Evolutionary conservation across 2,329 filamentous ascomycete genomes (phyloP), one percentile per base, ranked within the genome.

Genomic region (Ustulina deusta): DNA sequence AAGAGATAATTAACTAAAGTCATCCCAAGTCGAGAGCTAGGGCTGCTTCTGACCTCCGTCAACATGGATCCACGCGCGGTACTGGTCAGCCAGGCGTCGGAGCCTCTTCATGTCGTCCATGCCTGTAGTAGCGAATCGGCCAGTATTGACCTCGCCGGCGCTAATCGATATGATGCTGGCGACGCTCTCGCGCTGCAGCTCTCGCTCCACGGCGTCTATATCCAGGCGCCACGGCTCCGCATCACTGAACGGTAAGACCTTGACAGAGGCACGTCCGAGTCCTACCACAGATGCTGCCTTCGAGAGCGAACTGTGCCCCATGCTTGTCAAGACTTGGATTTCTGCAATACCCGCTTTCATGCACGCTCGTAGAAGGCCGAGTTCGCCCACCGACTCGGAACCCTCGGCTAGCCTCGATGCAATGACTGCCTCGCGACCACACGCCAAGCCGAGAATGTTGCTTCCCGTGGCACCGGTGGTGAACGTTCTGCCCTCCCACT

Each of bases 91-190:
- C 44, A 97, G 77, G 4, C 82, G 80, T 66, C 94, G 86, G 42
- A 97, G 79, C 63, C 83, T 82, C 62, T 79, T 77, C 83, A 90
- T 90, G 69, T 94, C 89, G 3, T 84, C 82, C 2, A 79, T 71
- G 0, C 82, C 87, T 1, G 80, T 80, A 36, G 85, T 92, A 32
- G 93, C 91, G 77, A 94, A 97, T 5, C 90, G 84, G 0, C 94
- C 94, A 0, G 94, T 97, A 74, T 98, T 97, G 32, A 97, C 93
- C 80, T 98, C 95, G 1, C 93, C 93, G 6, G 91, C 92, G 48
- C 93, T 94, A n/a, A 97, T 81, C 4, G 86, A 89, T 42, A 97
- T 88, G 68, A 97, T 93, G 57, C 86, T 91, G n/a, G 86, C 91
- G 13, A 87, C 84, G 2, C 85, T 85, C 0, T 81, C 77, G 40